phyloP scores from a whole-genome alignment of 495 filamentous ascomycete genomes.

The Aspergillus hancockii region DNA sequence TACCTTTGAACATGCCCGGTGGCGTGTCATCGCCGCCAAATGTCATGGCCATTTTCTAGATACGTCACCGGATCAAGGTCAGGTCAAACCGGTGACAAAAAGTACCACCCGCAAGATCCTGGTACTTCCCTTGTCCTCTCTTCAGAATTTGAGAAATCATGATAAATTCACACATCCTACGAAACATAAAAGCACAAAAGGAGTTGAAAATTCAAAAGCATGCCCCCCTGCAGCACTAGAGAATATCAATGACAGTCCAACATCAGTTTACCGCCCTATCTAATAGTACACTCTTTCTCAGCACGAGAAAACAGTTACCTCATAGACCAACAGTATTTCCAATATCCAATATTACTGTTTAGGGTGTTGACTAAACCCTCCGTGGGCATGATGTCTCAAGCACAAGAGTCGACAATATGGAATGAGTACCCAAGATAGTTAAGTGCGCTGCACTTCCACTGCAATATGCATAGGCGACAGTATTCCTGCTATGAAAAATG shows the following conservation, averaged over 20 bases:
- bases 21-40: conserved; percentile 53
- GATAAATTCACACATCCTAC: neutral
- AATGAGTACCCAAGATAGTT: neutral
- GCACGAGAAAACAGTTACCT: too few relatives aligned
- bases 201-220: neutral
- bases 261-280: too few relatives aligned
- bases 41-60: conserved; percentile 48
- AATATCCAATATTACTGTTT: too few relatives aligned
- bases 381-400: too few relatives aligned
- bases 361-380: too few relatives aligned
- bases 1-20: conserved; percentile 55
- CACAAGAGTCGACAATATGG: neutral
- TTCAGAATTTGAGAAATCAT: neutral
- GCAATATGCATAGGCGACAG: neutral
- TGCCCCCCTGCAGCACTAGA: too few relatives aligned
- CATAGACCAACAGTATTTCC: too few relatives aligned
- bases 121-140: neutral
- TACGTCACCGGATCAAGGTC: neutral
- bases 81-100: neutral
- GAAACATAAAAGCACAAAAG: too few relatives aligned
- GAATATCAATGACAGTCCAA: too few relatives aligned
- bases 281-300: too few relatives aligned
- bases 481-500: neutral
- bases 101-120: neutral
- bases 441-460: neutral